Evolutionary conservation across 805 yeast genomes (phyloP).

Genomic region (Saccharomyces jurei): DNA sequence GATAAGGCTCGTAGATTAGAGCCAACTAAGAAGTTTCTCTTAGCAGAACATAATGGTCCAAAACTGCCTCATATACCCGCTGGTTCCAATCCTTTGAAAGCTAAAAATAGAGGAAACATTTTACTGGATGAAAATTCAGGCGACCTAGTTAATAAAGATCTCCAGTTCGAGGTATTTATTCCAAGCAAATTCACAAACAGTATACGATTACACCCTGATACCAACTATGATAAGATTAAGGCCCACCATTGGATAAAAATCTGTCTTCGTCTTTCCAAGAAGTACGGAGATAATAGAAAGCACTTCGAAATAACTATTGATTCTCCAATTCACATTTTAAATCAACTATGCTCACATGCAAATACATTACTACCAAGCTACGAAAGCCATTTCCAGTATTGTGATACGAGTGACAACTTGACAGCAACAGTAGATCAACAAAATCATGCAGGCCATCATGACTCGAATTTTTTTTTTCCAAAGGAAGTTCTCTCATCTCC

Average conservation of each 20-base stretch:
- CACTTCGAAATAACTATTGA: slow-evolving; percentile 90
- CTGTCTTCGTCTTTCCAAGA: slow-evolving; percentile 64
- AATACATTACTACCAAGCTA: slow-evolving; percentile 71
- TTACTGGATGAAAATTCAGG: slow-evolving; percentile 36
- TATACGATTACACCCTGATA: slow-evolving; percentile 70
- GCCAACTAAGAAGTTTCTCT: slow-evolving; percentile 67
- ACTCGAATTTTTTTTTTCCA: slow-evolving; percentile 34
- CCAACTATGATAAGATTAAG: slow-evolving; percentile 67
- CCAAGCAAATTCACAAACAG: slow-evolving; percentile 58
- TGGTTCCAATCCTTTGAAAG: slow-evolving; percentile 25
- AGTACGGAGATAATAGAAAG: slow-evolving; percentile 57
- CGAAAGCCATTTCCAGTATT: slow-evolving; percentile 25
- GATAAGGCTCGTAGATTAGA: slow-evolving; percentile 84
- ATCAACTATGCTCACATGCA: slow-evolving; percentile 70
- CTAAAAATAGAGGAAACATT: slow-evolving; percentile 33
- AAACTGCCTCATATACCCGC: slow-evolving; percentile 23
- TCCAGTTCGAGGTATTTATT: slow-evolving; percentile 74
- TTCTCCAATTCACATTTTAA: slow-evolving; percentile 78
- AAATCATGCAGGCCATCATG: slow-evolving; percentile 15
- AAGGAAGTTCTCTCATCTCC: slow-evolving; percentile 33
- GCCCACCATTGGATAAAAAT: slow-evolving; percentile 92
- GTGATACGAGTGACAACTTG: slow-evolving; percentile 1
- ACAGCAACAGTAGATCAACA: not conserved
- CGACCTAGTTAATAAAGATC: slow-evolving; percentile 63
- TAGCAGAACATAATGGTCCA: slow-evolving; percentile 71